Evolutionary conservation across 2,329 filamentous ascomycete species (phyloP).

Genomic region (Fusarium citri): DNA sequence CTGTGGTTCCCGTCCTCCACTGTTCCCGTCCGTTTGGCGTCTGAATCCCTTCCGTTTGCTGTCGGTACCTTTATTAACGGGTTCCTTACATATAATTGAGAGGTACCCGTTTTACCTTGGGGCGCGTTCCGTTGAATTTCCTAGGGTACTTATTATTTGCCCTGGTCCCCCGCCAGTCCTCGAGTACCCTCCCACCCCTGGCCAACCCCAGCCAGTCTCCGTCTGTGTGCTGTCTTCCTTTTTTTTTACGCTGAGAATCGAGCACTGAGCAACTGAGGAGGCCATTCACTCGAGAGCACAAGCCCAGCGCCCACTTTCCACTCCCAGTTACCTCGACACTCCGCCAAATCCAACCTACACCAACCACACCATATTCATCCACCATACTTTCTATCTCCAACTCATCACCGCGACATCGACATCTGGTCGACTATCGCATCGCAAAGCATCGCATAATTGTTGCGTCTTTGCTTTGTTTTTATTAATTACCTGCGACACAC

Average conservation of each 20-base stretch:
- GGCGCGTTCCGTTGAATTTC: constrained; percentile 25
- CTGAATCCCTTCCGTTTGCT: constrained; percentile 33
- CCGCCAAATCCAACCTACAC: constrained; percentile 43
- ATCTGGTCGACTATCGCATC: constrained; percentile 39
- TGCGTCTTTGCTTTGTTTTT: constrained; percentile 19
- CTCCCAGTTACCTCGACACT: constrained; percentile 44
- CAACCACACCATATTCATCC: constrained; percentile 42
- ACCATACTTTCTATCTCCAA: constrained; percentile 35
- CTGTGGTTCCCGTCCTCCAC: constrained; percentile 33
- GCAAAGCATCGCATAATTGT: constrained; percentile 21
- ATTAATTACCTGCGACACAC: constrained; percentile 19
- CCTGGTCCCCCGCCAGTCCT: constrained; percentile 1
- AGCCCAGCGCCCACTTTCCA: constrained; percentile 43
- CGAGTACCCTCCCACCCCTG: constrained; percentile 40
- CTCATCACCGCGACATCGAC: constrained; percentile 43
- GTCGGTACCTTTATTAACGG: constrained; percentile 24
- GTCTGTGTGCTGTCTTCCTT: constrained; percentile 21
- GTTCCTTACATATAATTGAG: constrained; percentile 32
- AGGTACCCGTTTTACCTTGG: constrained; percentile 27
- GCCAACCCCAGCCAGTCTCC: constrained; percentile 28
- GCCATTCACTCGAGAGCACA: constrained; percentile 39
- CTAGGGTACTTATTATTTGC: constrained; percentile 25
- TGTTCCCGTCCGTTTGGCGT: constrained; percentile 31
- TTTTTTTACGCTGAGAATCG: constrained; percentile 32
- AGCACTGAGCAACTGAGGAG: constrained; percentile 24